Evolutionary conservation across 2,329 filamentous ascomycete species (phyloP), one percentile per base, ranked within the genome.

Genomic region (Paecilomyces fulvus): DNA sequence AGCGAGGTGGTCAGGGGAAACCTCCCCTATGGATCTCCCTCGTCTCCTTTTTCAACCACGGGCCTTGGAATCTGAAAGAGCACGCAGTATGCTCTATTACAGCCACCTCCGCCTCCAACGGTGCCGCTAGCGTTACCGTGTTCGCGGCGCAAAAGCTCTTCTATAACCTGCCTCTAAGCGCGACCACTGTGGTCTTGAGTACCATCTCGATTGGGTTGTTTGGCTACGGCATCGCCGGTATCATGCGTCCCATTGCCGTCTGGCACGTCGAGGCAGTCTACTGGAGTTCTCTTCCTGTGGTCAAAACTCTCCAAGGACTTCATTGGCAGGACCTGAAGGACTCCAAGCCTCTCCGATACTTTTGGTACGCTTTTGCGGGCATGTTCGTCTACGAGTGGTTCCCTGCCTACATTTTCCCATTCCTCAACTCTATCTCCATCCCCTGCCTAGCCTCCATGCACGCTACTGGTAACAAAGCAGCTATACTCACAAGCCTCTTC

Each of bases 251-350:
- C 0, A 74, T 83, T 37, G 73, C 75, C 1, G 80, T 83, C 10
- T 83, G 78, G 74, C 80, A 81, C 53, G 77, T 79, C 4, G 80
- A 83, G 12, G 75, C 79, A 1, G 80, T 83, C 2, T 83, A 81
- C 67, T 83, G 81, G 81, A 70, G 73, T 33, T 79, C 71, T 5
- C 64, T 83, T 3, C 80, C 80, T 0, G 78, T 75, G 0, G 79
- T 82, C 53, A 82, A 81, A 60, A 76, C 75, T 0, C 75, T 82
- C 7, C 80, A 83, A 58, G 78, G 78, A 0, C 70, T 83, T 3
- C 80, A 83, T 60, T 83, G 79, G 77, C 74, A 82, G 49, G 63
- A 76, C 0, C 17, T 80, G 30, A 79, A 78, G 63, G 70, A 74
- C 59, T 80, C 78, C 0, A 80, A 80, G 60, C 80, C 79, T 0